Conservation (phyloP, 495 filamentous ascomycete species). For the Penicillium pancosmium region DNA sequence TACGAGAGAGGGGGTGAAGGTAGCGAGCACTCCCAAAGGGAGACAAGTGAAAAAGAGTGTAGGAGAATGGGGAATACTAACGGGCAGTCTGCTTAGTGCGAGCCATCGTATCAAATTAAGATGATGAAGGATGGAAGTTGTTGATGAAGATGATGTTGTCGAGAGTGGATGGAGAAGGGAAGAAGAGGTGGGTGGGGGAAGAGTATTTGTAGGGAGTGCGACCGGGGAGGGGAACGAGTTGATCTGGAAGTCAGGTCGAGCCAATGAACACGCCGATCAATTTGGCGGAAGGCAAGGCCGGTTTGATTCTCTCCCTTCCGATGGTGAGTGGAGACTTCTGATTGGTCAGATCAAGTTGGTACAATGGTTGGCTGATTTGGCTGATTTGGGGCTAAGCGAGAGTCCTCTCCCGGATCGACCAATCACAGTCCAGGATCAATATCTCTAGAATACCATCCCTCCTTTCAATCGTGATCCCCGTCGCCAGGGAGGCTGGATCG, state of each 20-base stretch:
- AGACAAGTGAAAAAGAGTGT: conserved; percentile 5
- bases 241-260: conserved; percentile 39
- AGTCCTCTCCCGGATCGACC: conserved; percentile 22
- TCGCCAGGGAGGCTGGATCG: conserved; percentile 23
- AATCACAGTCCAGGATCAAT: conserved; percentile 49
- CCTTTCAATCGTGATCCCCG: conserved; percentile 41
- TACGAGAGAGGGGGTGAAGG: background rate
- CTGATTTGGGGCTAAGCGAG: conserved; percentile 43
- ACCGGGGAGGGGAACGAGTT: conserved; percentile 31
- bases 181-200: conserved; percentile 51
- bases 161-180: conserved; percentile 52
- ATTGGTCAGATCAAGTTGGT: conserved; percentile 31
- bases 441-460: conserved; percentile 36
- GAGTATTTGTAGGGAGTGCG: conserved; percentile 51
- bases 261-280: conserved; percentile 32
- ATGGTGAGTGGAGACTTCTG: conserved; percentile 1
- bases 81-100: conserved; percentile 99
- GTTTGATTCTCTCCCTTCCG: conserved; percentile 13
- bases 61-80: conserved; percentile 49
- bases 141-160: conserved; percentile 45
- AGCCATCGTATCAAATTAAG: conserved; percentile 68
- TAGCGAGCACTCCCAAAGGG: background rate
- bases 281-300: conserved; percentile 35
- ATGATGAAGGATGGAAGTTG: conserved; percentile 48
- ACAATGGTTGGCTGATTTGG: conserved; percentile 1